phyloP scores from a whole-genome alignment of 768 basidiomycete genomes.

The Sporobolomyces pararoseus region DNA sequence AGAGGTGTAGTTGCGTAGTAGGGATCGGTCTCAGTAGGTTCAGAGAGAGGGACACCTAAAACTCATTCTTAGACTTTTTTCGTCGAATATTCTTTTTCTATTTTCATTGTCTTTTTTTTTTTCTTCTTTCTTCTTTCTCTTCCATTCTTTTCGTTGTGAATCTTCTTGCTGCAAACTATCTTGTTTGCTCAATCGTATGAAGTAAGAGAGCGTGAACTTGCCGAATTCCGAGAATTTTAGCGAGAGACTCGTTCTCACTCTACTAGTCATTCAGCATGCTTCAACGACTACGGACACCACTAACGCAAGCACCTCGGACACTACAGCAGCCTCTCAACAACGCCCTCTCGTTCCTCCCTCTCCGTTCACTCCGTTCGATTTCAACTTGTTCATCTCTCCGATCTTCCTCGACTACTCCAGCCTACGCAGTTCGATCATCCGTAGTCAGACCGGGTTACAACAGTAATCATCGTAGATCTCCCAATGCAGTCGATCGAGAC shows the following conservation, averaged over 20 bases:
- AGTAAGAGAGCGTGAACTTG: neutral
- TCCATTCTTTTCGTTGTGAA: neutral
- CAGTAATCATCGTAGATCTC: neutral
- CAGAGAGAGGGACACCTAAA: neutral
- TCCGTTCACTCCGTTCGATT: neutral
- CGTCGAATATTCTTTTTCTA: neutral
- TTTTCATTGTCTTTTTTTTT: too few species aligned
- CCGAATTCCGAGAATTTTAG: neutral
- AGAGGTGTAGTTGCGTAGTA: too few species aligned
- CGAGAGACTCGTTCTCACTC: neutral
- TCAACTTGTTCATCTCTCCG: slow-evolving; percentile 6
- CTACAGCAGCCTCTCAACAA: neutral
- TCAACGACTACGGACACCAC: slow-evolving; percentile 14
- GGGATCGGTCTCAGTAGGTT: neutral
- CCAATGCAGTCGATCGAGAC: slow-evolving; percentile 1
- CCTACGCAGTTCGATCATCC: neutral
- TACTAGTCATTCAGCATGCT: neutral
- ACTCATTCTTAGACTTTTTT: neutral
- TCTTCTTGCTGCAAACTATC: too few species aligned
- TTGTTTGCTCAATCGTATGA: too few species aligned
- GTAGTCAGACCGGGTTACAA: neutral
- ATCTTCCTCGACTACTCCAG: neutral
- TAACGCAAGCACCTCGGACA: neutral
- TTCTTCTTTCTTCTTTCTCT: neutral
- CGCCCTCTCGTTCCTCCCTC: neutral